Percentiles rank a stretch among this genome's conserved stretches.
phyloP scores from a whole-genome alignment of 2,329 filamentous ascomycete genomes.

The Exserohilum turcica region DNA sequence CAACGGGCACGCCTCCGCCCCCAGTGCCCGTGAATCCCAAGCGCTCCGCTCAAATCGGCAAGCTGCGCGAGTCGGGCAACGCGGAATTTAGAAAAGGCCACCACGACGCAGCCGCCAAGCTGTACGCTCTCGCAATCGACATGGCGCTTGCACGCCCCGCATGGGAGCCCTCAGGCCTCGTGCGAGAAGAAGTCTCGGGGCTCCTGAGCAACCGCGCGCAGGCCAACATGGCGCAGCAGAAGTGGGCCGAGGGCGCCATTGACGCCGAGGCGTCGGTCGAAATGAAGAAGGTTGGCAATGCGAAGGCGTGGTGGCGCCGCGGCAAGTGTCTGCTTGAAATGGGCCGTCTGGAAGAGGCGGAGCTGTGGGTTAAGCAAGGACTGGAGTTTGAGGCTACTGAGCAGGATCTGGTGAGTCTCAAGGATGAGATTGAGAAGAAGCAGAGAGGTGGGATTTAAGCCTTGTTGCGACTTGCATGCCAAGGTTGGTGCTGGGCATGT shows the following conservation, averaged over 20 bases:
- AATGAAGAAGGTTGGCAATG: conserved; percentile 82
- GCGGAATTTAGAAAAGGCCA: conserved; percentile 77
- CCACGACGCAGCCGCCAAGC: conserved; percentile 74
- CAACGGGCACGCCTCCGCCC: conserved; percentile 74
- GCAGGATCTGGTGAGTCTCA: conserved; percentile 46
- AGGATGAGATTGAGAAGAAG: conserved; percentile 55
- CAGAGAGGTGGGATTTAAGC: conserved; percentile 20
- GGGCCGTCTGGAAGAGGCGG: conserved; percentile 82
- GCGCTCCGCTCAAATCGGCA: conserved; percentile 82
- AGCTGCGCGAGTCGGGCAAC: conserved; percentile 89
- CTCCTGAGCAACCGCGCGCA: conserved; percentile 88
- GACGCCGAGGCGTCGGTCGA: conserved; percentile 90
- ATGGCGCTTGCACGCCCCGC: conserved; percentile 82
- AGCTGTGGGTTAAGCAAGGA: conserved; percentile 74
- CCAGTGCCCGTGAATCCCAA: conserved; percentile 93
- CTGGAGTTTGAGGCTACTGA: conserved; percentile 78
- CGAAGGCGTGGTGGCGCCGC: conserved; percentile 92
- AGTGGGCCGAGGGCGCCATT: conserved; percentile 83
- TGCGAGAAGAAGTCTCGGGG: conserved; percentile 80
- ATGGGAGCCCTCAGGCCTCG: conserved; percentile 86
- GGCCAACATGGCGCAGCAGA: conserved; percentile 80
- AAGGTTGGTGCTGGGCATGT: too few species aligned
- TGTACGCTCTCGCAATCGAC: conserved; percentile 85
- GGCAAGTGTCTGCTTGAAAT: conserved; percentile 89
- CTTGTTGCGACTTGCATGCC: too few species aligned